These are phyloP conservation scores for Xylariaceae sp. DNA, from an alignment of 2,329 filamentous ascomycete genomes.

Conservation along the genomic window DNA sequence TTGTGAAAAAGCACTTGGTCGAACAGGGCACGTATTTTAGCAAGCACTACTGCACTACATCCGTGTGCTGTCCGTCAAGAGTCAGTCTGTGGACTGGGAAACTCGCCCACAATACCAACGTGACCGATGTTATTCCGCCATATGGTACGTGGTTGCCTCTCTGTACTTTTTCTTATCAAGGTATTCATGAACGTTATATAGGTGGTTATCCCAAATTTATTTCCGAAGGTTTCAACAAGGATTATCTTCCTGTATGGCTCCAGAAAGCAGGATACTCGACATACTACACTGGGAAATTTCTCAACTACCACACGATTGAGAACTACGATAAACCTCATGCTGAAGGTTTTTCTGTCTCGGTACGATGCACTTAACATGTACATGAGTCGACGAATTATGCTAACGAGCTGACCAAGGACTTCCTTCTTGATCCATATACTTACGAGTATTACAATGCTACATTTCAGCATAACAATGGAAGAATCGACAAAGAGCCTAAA, in stretches of 20 bases:
- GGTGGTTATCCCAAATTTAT: slow-evolving; percentile 54
- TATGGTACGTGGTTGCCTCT: slow-evolving; percentile 46
- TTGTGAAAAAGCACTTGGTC: slow-evolving; percentile 46
- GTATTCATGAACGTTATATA: slow-evolving; percentile 10
- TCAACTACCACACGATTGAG: slow-evolving; percentile 45
- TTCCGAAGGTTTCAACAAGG: slow-evolving; percentile 48
- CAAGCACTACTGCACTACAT: slow-evolving; percentile 52
- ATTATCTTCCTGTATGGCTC: slow-evolving; percentile 55
- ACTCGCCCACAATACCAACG: slow-evolving; percentile 60
- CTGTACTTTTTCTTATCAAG: too few species aligned
- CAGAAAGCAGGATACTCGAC: slow-evolving; percentile 54
- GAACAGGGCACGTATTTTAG: slow-evolving; percentile 51
- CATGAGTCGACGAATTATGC: neutral
- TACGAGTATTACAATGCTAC: slow-evolving; percentile 65
- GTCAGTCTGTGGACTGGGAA: slow-evolving; percentile 57
- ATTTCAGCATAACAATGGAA: slow-evolving; percentile 57
- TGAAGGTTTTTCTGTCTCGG: slow-evolving; percentile 29
- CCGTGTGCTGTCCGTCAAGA: slow-evolving; percentile 38
- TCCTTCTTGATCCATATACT: slow-evolving; percentile 62
- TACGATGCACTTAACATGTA: slow-evolving; percentile 23
- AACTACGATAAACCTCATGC: slow-evolving; percentile 42
- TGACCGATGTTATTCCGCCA: slow-evolving; percentile 48
- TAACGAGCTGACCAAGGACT: slow-evolving; percentile 26
- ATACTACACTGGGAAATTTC: slow-evolving; percentile 56
- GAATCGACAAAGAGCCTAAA: too few species aligned